Percentiles rank a stretch among this genome's conserved stretches.
Evolutionary conservation across 345 rosid species (phyloP).

Genomic region (Trapa incisa): DNA sequence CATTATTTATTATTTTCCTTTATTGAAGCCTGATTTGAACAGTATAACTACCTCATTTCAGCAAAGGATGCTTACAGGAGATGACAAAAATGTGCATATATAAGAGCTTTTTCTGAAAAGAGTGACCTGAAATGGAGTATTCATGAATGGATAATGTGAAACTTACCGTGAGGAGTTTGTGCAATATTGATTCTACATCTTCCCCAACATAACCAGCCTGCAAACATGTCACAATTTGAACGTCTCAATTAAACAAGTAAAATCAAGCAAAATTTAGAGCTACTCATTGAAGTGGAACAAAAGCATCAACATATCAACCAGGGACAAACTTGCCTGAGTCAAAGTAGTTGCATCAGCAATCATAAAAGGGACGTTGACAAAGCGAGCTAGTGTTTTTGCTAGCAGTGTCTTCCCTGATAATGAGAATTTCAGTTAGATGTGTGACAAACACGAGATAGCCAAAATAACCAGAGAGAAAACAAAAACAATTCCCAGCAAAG

Average conservation of each 20-base stretch:
- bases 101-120: neutral
- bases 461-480: neutral
- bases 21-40: neutral
- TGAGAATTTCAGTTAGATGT: constrained; percentile 15
- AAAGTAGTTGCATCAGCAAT: constrained; percentile 20
- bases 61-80: neutral
- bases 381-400: constrained; percentile 19
- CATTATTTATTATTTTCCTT: neutral
- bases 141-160: neutral
- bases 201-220: constrained; percentile 99
- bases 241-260: neutral
- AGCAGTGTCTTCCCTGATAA: constrained; percentile 17
- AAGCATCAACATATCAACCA: neutral
- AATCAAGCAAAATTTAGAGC: neutral
- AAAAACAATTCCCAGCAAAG: neutral
- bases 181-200: constrained; percentile 88
- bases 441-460: constrained; percentile 4
- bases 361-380: constrained; percentile 21
- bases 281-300: neutral
- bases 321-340: constrained; percentile 10
- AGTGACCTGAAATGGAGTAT: neutral
- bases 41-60: neutral
- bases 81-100: neutral
- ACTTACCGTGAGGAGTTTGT: constrained; percentile 69
- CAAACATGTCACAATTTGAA: constrained; percentile 12